Evolutionary conservation across 345 rosid genomes (phyloP), one percentile per base, ranked within the genome.

Genomic region (Sonneratia alba): DNA sequence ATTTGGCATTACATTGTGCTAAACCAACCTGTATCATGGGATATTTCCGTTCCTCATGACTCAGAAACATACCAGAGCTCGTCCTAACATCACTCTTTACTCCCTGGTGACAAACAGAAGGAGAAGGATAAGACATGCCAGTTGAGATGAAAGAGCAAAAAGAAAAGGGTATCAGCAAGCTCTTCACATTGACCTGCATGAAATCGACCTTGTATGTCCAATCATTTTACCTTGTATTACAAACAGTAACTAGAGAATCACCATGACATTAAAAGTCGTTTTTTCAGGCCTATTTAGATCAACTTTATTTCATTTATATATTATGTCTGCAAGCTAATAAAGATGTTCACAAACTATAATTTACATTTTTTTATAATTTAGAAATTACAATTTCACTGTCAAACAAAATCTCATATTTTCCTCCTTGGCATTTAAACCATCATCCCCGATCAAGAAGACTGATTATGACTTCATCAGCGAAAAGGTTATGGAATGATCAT

Each of bases 41-140:
- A 83, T 85, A 88, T 74, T 77, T 84, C 76, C 83, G 87, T 86
- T 94, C 96, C 63, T 74, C 78, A n/a, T 74, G 82, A 64, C 70
- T 86, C 79, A 94, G 74, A 85, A 94, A 94, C 98, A 91, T 94
- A 73, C 98, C 98, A 42, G 98, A 91, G 82, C 98, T 94, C 67
- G 96, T 94, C 78, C 97, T 88, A 49, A 91, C 98, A 67, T 87
- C 83, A 75, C 98, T 91, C 84, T 88, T 89, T 56, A 91, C 83
- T 73, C 98, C 98, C 97, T 91, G 81, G 24, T 47, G 34, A 71
- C 18, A 66, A 63, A 68, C 13, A 21, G 21, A 37, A 24, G 34
- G 49, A 38, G 65, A 36, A 53, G 16, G 22, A 18, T 4, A 53
- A 53, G 24, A 5, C 18, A 18, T 21, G 22, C 18, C 22, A 53